A percentile compares a stretch with the other conserved stretches of the same genome.
Evolutionary conservation across 1,284 basidiomycete genomes (phyloP).

Genomic region (Cronartium quercuum): DNA sequence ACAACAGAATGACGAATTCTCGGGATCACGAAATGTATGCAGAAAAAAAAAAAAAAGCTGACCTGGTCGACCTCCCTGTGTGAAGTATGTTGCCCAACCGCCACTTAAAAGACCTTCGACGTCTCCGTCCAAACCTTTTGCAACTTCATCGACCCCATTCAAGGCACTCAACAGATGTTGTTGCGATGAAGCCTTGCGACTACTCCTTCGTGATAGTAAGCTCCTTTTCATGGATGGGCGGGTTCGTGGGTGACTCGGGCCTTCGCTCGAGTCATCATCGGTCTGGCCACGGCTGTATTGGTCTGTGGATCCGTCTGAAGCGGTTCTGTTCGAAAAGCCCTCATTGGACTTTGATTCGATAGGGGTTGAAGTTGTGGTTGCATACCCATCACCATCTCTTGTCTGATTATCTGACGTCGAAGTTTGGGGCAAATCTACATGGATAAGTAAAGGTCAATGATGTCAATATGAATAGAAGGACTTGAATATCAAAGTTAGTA

Average conservation of each 20-base stretch:
- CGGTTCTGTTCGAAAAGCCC: no score
- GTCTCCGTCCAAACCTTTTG: neutral
- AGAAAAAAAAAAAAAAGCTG: neutral
- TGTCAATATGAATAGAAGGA: no score
- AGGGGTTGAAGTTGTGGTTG: no score
- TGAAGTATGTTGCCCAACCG: slow-evolving; percentile 35
- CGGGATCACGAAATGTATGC: neutral
- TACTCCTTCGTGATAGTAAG: neutral
- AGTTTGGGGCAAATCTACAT: no score
- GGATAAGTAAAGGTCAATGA: no score
- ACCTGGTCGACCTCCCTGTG: slow-evolving; percentile 11
- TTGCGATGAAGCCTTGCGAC: neutral
- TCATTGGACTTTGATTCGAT: no score
- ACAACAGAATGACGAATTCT: no score
- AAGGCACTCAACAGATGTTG: neutral
- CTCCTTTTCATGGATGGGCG: neutral
- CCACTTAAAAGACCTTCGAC: neutral
- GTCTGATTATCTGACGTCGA: no score
- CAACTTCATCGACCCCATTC: neutral
- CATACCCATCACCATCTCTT: no score
- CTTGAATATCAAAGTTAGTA: no score
- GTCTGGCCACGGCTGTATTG: no score
- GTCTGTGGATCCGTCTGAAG: no score
- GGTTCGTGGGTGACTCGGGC: neutral
- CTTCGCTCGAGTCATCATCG: neutral